Base-by-base conservation (phyloP, 495 filamentous ascomycete genomes). In the Clavariopsis aquatica region DNA sequence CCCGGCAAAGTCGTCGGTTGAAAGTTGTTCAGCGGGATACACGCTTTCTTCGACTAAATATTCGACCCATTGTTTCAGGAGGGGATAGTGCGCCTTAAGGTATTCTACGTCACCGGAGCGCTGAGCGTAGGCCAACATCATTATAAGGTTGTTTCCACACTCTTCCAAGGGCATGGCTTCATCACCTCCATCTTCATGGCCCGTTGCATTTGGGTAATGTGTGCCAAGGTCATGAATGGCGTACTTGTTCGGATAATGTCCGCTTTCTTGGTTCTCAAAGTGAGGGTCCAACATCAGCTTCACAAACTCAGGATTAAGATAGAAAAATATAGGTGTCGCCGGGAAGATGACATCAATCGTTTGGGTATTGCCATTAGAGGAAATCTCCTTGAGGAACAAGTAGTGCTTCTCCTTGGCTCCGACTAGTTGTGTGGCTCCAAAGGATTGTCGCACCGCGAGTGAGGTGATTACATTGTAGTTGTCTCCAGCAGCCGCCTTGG, bases 51-150 rank as follows among this genome's bases (percentile, higher is more conserved):
- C 46, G 45, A 77, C 66, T 1, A 77, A 60, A 49, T 68, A 77
- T 19, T 68, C 62, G 12, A 58, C 67, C 75, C 75, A 77, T 59
- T 77, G 75, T 31, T 69, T 61, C 9, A 77, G 59, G 24, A 72
- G 65, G 13, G 65, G 38, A 62, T 76, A 76, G 61, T 77, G 72
- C 10, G 69, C 20, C 20, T 38, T 55, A 22, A 85, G 69, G 63
- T 81, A 86, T 5, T 70, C 69, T 7, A 53, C 72, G 61, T 85
- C 75, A 2, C 74, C 66, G 8, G 82, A 74, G 19, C 76, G 49
- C 49, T 77, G 77, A 2, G 79, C 82, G 66, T 87, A 88, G 1
- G 84, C 66, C 13, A 77, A 62, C 9, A 69, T 57, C 74, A 77
- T 75, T 65, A 77, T 73, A 20, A 77, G 49, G 62, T 73, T 73